Percentiles rank a stretch among this genome's conserved stretches.
Conservation (phyloP, 768 basidiomycete genomes). For the Termitomyces sp. region DNA sequence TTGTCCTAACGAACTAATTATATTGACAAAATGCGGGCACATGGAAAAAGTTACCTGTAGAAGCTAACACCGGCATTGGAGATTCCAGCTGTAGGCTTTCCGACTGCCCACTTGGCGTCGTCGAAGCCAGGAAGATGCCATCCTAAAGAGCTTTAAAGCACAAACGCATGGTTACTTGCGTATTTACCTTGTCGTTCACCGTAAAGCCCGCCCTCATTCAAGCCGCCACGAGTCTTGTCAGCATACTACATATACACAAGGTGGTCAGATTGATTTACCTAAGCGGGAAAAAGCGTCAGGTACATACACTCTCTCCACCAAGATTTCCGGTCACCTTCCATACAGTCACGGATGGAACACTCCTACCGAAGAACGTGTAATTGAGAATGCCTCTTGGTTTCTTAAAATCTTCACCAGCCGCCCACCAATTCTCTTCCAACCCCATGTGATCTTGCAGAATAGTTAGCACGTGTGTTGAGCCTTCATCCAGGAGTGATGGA, state of each 20-base stretch:
- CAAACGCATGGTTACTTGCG: neutral
- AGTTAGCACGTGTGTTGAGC: conserved; percentile 40
- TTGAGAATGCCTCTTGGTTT: conserved; percentile 44
- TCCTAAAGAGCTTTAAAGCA: conserved; percentile 24
- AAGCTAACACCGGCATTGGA: conserved; percentile 44
- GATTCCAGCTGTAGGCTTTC: conserved; percentile 40
- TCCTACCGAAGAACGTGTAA: conserved; percentile 43
- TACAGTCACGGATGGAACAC: conserved; percentile 30
- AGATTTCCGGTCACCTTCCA: conserved; percentile 55
- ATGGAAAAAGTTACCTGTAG: conserved; percentile 29
- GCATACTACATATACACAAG: conserved; percentile 29
- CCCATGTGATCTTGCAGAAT: conserved; percentile 57
- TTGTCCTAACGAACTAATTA: conserved; percentile 25
- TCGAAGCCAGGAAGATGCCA: conserved; percentile 61
- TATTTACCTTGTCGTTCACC: conserved; percentile 47
- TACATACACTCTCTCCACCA: conserved; percentile 41
- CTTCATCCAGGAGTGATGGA: conserved; percentile 25
- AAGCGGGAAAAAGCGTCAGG: neutral
- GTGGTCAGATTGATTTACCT: neutral
- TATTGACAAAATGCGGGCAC: neutral
- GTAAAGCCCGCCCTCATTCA: conserved; percentile 59
- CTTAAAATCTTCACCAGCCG: conserved; percentile 45
- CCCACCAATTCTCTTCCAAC: conserved; percentile 41
- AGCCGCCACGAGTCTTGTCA: conserved; percentile 49
- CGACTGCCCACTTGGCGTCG: conserved; percentile 40